Evolutionary conservation across 1,139 yeast species (phyloP).

Genomic region (Blastobotrys raffinosifermentans): DNA sequence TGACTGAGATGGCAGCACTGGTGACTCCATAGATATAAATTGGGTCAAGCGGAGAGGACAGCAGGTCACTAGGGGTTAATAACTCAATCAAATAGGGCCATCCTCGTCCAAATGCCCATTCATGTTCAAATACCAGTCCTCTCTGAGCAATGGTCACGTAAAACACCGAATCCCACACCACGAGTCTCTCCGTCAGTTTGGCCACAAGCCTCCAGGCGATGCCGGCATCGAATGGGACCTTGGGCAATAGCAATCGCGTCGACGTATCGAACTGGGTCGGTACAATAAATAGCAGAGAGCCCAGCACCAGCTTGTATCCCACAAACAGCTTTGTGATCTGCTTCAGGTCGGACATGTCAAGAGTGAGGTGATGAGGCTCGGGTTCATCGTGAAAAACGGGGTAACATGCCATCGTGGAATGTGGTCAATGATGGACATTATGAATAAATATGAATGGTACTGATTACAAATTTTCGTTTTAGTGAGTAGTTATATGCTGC

Average conservation of each 20-base stretch:
- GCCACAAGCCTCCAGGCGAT: constrained; percentile 7
- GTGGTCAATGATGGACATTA: too few species aligned
- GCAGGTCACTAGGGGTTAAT: constrained; percentile 6
- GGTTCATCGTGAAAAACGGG: too few species aligned
- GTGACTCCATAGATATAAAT: constrained; percentile 40
- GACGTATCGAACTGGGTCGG: constrained; percentile 49
- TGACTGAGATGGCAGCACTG: constrained; percentile 46
- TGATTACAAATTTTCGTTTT: too few species aligned
- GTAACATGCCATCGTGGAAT: too few species aligned
- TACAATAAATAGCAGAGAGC: constrained; percentile 35
- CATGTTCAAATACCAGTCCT: constrained; percentile 65
- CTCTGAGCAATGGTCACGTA: constrained; percentile 53
- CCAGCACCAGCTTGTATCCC: constrained; percentile 34
- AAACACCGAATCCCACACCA: constrained; percentile 85
- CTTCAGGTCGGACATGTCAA: too few species aligned
- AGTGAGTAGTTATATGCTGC: too few species aligned
- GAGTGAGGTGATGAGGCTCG: too few species aligned
- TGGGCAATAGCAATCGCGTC: constrained; percentile 32
- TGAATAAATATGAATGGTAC: too few species aligned
- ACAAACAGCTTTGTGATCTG: constrained; percentile 11
- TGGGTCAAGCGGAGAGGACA: constrained; percentile 14
- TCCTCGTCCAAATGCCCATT: constrained; percentile 78
- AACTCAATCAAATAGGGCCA: constrained; percentile 56
- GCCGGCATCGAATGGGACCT: constrained; percentile 12
- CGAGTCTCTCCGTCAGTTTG: constrained; percentile 29